Conservation (phyloP, 2,329 filamentous ascomycete species). For the Colletotrichum sp. region DNA sequence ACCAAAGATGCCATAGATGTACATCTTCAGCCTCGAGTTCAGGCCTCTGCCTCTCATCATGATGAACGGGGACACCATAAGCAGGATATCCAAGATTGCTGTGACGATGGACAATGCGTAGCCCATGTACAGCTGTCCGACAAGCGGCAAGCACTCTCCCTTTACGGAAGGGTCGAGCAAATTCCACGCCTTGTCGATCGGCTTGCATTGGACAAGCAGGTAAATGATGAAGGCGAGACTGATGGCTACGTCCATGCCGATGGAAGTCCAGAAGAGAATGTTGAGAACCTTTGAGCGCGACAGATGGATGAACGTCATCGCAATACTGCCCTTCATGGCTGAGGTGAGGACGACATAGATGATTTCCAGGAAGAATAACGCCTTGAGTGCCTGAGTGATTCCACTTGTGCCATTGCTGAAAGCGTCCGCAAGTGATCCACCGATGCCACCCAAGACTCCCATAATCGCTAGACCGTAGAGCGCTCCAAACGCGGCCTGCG, state of each 20-base stretch:
- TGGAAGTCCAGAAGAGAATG: constrained; percentile 1
- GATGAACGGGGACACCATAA: constrained; percentile 3
- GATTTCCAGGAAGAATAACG: constrained; percentile 7
- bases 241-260: background rate
- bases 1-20: constrained; percentile 8
- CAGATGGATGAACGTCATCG: constrained; percentile 6
- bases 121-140: constrained; percentile 8
- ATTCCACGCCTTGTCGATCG: constrained; percentile 5
- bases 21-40: background rate
- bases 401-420: background rate
- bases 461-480: background rate
- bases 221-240: constrained; percentile 10
- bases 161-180: background rate
- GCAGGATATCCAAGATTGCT: background rate
- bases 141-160: background rate
- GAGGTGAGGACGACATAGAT: constrained; percentile 15
- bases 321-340: constrained; percentile 16
- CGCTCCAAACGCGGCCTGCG: background rate
- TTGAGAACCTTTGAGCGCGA: constrained; percentile 3
- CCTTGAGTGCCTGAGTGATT: background rate
- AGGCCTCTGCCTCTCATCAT: constrained; percentile 6
- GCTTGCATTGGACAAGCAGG: constrained; percentile 5
- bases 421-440: background rate
- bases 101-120: constrained; percentile 11
- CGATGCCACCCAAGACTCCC: constrained; percentile 6